Evolutionary conservation across 192 early-diverging fungal species (phyloP), one percentile per base, ranked within the genome.

Genomic region (Gamsiella multidivaricata): DNA sequence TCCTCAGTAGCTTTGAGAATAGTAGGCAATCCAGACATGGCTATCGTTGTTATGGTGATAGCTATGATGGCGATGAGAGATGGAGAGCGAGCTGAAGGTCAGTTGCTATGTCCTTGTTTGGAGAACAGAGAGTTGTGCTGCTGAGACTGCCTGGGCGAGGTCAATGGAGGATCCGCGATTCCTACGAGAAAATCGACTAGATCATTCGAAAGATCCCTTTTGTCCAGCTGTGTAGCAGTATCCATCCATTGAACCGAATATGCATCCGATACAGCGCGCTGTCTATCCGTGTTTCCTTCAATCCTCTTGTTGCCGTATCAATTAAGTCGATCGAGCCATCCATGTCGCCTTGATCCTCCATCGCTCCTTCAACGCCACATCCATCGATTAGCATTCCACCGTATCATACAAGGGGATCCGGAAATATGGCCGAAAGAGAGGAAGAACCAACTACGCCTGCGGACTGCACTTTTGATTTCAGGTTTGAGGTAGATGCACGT

Each of bases 1-100:
- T 94, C 89, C 81, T 97, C 93, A 80, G 94, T 95, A 80, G 94
- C 86, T 78, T 83, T 83, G 43, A 83, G 69, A 64, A 76, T 78
- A 57, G 82, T 65, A 39, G 82, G 78, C 71, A 80, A 72, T 75
- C 74, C 79, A 72, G 78, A 80, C 82, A 83, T 83, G 65, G 74
- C 78, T 83, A 69, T 74, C 66, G 67, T 57, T 70, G 53, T 76
- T 80, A 76, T 63, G 61, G 71, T 69, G 66, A 83, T 70, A 83
- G 71, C 69, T 81, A 33, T n/a, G 31, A 43, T 29, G 9, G n/a
- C 9, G 25, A 54, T 36, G 41, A 49, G 18, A 55, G 54, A 23
- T 32, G 14, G 18, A 26, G 32, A 5, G 42, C 3, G 17, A 47
- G 22, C 42, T 58, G 39, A 10, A 0, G 45, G 55, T 57, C 36